Base-by-base conservation (phyloP, 1,139 yeast species). In the Hanseniaspora gamundiae region DNA sequence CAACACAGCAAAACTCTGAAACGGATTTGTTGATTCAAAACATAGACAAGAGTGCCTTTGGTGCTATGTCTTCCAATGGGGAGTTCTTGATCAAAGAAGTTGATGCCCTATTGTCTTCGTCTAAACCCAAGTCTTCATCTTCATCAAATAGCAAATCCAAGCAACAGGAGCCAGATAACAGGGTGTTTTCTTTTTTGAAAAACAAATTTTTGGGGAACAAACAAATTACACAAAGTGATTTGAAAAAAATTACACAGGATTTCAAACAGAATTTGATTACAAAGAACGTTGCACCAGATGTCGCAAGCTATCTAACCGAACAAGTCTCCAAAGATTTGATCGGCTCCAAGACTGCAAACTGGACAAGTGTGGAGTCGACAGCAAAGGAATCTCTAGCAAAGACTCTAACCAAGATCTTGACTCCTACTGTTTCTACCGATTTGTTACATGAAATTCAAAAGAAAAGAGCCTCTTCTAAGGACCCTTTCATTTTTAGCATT, bases 391-490 rank as follows among this genome's bases (percentile, higher is more conserved):
- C 94, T 2, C 69, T 91, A 59, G 74, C 78, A 1, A 84, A 78
- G 35, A 88, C 91, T 43, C 67, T 91, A 43, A 78, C 88, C 40
- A 81, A 83, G 55, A 77, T 88, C 40, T 68, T 91, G 50, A 88
- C 98, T 0, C 98, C 98, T 11, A 85, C 88, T 51, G 86, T 93
- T 1, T 86, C 96, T 1, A 78, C 91, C 0, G 95, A 91, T 58
- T 67, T 91, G 48, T 69, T 91, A 27, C 84, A 85, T 52, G 95
- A 87, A 55, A 84, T 91, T 46, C 83, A 83, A 57, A 64, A 66
- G 39, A 68, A 66, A 44, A 64, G 69, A 30, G 35, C 48, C 13
- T 58, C 58, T 19, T 58, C 62, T 13, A 54, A 60, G n/a, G 64
- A 73, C 30, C 97, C 98, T 1, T 91, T 86, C 54, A 96, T 91